These are phyloP conservation scores for Yamadazyma laniorum DNA, from an alignment of 805 yeast genomes.

Conservation along the genomic window DNA sequence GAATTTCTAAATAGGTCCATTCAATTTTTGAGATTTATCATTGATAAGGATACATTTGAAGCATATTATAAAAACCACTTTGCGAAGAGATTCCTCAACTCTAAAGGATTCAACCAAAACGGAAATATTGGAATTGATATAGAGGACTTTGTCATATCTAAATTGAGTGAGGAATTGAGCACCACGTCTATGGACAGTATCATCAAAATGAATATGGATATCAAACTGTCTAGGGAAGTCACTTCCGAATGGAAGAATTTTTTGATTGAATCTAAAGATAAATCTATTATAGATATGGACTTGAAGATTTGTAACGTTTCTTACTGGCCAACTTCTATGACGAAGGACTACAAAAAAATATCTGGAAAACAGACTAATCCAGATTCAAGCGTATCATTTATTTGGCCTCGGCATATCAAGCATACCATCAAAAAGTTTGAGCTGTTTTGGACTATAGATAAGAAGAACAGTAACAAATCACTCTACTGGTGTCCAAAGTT, in stretches of 20 bases:
- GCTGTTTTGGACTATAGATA: slow-evolving; percentile 40
- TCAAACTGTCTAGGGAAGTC: slow-evolving; percentile 45
- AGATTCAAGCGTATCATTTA: slow-evolving; percentile 14
- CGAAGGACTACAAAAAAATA: slow-evolving; percentile 39
- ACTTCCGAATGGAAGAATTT: slow-evolving; percentile 39
- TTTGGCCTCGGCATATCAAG: slow-evolving; percentile 42
- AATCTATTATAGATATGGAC: slow-evolving; percentile 32
- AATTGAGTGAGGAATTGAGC: slow-evolving; percentile 74
- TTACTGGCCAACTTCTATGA: slow-evolving; percentile 48
- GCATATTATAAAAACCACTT: slow-evolving; percentile 80
- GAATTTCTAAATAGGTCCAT: slow-evolving; percentile 54
- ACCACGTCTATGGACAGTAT: slow-evolving; percentile 73
- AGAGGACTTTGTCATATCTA: slow-evolving; percentile 66
- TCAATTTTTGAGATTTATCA: slow-evolving; percentile 60
- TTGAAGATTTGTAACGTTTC: slow-evolving; percentile 43
- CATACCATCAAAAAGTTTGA: slow-evolving; percentile 37
- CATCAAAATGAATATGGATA: slow-evolving; percentile 85
- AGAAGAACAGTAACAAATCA: slow-evolving; percentile 41
- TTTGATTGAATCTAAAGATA: slow-evolving; percentile 10
- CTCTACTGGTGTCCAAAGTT: slow-evolving; percentile 76
- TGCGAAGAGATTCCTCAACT: slow-evolving; percentile 65
- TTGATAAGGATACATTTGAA: slow-evolving; percentile 85
- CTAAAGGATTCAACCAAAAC: slow-evolving; percentile 25
- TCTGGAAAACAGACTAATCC: slow-evolving; percentile 14
- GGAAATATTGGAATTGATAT: slow-evolving; percentile 48